Evolutionary conservation across 768 basidiomycete genomes (phyloP).

Genomic region (Boletus bicolor): DNA sequence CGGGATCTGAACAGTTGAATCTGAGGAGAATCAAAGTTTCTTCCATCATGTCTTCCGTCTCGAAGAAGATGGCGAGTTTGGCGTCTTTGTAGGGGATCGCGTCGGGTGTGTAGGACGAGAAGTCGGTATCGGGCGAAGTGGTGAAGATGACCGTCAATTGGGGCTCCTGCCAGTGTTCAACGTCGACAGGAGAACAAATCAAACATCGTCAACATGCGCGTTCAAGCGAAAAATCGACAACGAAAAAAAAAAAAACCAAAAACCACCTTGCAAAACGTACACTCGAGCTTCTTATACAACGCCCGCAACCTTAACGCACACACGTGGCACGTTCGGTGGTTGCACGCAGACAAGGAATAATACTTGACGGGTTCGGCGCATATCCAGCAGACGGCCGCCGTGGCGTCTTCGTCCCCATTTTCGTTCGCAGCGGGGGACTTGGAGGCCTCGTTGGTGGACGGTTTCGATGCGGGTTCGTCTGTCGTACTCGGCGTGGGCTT

Average conservation of each 20-base stretch:
- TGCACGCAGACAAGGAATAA: slow-evolving; percentile 84
- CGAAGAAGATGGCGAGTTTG: slow-evolving; percentile 79
- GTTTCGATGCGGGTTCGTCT: not conserved
- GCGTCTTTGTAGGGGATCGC: slow-evolving; percentile 61
- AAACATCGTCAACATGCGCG: not conserved
- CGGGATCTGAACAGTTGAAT: slow-evolving; percentile 87
- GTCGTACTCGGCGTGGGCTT: not conserved
- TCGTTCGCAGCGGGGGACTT: not conserved
- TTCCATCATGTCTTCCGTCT: slow-evolving; percentile 93
- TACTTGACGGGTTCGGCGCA: slow-evolving; percentile 94
- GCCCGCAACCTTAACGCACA: slow-evolving; percentile 86
- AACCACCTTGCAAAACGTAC: slow-evolving; percentile 91
- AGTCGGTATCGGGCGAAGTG: slow-evolving; percentile 55
- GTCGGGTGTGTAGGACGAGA: slow-evolving; percentile 54
- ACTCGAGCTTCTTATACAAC: slow-evolving; percentile 90
- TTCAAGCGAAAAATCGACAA: not conserved
- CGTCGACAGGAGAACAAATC: not conserved
- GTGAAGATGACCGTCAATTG: slow-evolving; percentile 79
- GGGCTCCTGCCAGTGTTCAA: slow-evolving; percentile 48
- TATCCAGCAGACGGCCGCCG: slow-evolving; percentile 69
- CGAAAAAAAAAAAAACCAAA: not conserved
- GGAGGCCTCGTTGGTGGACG: not conserved
- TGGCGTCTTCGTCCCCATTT: slow-evolving; percentile 33
- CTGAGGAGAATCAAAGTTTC: slow-evolving; percentile 86
- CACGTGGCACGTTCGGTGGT: slow-evolving; percentile 93